These are phyloP conservation scores for Aspergillus sp. DNA, from an alignment of 2,329 filamentous ascomycete genomes.

Conservation along the genomic window DNA sequence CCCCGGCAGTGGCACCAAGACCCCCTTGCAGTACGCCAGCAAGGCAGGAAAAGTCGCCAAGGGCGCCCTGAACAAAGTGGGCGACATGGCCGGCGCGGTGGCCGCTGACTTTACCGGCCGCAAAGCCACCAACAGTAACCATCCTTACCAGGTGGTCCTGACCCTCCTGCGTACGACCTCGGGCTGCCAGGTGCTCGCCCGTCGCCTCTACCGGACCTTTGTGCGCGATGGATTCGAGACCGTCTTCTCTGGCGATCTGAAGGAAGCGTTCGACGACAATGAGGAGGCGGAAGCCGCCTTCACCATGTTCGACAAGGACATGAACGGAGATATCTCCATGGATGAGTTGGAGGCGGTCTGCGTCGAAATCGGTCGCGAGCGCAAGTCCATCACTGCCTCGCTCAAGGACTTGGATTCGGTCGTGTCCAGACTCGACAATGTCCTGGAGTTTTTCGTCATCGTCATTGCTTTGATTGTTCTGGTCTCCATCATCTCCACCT, in stretches of 20 bases:
- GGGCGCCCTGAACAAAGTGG: slow-evolving; percentile 74
- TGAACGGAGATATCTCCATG: slow-evolving; percentile 95
- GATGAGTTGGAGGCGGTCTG: slow-evolving; percentile 91
- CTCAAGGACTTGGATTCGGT: slow-evolving; percentile 94
- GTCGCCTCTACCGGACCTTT: slow-evolving; percentile 85
- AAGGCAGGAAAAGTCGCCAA: slow-evolving; percentile 71
- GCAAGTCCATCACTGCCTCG: slow-evolving; percentile 91
- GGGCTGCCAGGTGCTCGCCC: slow-evolving; percentile 79
- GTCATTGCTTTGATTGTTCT: slow-evolving; percentile 83
- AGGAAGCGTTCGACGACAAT: slow-evolving; percentile 72
- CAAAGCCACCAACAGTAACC: slow-evolving; percentile 64
- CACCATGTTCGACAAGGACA: slow-evolving; percentile 89
- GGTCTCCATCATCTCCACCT: slow-evolving; percentile 83
- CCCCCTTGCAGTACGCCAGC: slow-evolving; percentile 70
- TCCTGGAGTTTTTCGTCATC: slow-evolving; percentile 82
- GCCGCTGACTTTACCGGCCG: slow-evolving; percentile 90
- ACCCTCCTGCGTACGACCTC: slow-evolving; percentile 70
- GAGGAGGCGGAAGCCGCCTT: slow-evolving; percentile 91
- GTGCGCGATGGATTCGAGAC: slow-evolving; percentile 72
- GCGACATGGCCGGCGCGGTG: slow-evolving; percentile 79
- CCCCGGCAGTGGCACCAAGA: slow-evolving; percentile 61
- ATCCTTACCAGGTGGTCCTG: slow-evolving; percentile 80
- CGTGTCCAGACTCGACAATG: slow-evolving; percentile 81
- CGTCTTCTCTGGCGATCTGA: slow-evolving; percentile 74
- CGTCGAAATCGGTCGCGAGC: slow-evolving; percentile 90